These are phyloP conservation scores for Quercus agrifolia DNA, from an alignment of 306 rosid genomes.

Conservation along the genomic window DNA sequence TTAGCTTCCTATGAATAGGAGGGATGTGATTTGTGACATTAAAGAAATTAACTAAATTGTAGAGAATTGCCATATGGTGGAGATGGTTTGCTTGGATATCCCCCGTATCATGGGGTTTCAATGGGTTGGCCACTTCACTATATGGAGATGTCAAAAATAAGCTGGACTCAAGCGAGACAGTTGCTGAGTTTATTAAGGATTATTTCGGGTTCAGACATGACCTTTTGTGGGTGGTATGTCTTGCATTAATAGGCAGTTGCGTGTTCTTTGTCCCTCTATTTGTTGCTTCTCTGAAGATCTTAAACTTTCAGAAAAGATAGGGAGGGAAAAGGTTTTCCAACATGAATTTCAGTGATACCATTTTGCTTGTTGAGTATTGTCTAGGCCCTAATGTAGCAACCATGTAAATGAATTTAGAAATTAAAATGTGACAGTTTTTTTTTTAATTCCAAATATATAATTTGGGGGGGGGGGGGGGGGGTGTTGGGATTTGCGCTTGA, in stretches of 20 bases:
- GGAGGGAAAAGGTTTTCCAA: too few relatives aligned
- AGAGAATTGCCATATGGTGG: constrained; percentile 33
- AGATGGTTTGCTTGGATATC: constrained; percentile 37
- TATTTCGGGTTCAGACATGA: constrained; percentile 28
- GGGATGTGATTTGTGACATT: neutral
- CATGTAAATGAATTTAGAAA: too few relatives aligned
- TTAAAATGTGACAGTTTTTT: too few relatives aligned
- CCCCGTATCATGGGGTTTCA: constrained; percentile 33
- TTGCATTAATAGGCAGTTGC: constrained; percentile 19
- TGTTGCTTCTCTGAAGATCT: constrained; percentile 4
- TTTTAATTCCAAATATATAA: too few relatives aligned
- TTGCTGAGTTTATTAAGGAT: constrained; percentile 22
- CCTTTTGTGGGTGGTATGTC: constrained; percentile 24
- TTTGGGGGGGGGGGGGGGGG: too few relatives aligned
- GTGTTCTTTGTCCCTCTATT: constrained; percentile 15
- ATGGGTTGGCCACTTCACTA: constrained; percentile 35
- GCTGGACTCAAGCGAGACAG: constrained; percentile 35
- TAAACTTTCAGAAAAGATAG: constrained; percentile 35
- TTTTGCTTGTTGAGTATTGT: too few relatives aligned
- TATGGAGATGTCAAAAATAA: constrained; percentile 27
- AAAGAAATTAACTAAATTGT: neutral
- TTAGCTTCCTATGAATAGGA: neutral
- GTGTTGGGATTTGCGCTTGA: too few relatives aligned
- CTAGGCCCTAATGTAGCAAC: too few relatives aligned
- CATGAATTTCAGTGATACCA: too few relatives aligned